phyloP scores from a whole-genome alignment of 108 stramenopile species.

The Skeletonema menzelii region DNA sequence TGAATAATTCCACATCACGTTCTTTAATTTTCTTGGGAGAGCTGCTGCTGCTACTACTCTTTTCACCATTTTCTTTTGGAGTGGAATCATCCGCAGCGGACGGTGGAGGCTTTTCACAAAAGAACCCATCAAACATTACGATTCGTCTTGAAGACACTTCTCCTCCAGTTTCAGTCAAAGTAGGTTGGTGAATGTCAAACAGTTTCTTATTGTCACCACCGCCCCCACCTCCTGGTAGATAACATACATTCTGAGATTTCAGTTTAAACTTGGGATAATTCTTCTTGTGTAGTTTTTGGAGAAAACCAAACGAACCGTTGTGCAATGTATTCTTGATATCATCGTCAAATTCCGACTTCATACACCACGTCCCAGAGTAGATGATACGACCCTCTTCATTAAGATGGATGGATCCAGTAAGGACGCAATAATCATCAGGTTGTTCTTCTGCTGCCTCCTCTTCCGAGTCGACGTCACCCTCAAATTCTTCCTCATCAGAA shows the following conservation, averaged over 20 bases:
- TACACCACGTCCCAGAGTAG: conserved; percentile 46
- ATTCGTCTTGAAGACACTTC: conserved; percentile 13
- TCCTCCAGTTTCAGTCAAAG: neutral
- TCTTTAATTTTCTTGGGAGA: conserved; percentile 40
- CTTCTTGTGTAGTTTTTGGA: neutral
- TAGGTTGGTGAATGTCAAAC: conserved; percentile 30
- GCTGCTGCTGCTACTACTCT: neutral
- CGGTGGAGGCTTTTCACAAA: neutral
- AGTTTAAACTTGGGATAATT: conserved; percentile 38
- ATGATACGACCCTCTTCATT: conserved; percentile 42
- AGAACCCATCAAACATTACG: conserved; percentile 51
- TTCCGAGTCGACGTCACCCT: conserved; percentile 13
- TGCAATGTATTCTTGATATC: neutral
- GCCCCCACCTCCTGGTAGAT: neutral
- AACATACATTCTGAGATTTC: conserved; percentile 29
- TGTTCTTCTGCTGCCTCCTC: neutral
- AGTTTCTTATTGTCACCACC: conserved; percentile 2
- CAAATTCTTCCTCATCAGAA: conserved; percentile 4
- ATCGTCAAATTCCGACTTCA: conserved; percentile 23
- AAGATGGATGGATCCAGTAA: conserved; percentile 23
- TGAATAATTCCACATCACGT: conserved; percentile 43
- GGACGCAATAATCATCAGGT: conserved; percentile 13
- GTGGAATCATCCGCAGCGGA: neutral
- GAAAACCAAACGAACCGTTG: no score
- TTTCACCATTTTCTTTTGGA: neutral